Percentiles rank a stretch among this genome's conserved stretches.
phyloP scores from a whole-genome alignment of 225 moss, liverwort and hornwort genomes.

The Physcomitrium patens region DNA sequence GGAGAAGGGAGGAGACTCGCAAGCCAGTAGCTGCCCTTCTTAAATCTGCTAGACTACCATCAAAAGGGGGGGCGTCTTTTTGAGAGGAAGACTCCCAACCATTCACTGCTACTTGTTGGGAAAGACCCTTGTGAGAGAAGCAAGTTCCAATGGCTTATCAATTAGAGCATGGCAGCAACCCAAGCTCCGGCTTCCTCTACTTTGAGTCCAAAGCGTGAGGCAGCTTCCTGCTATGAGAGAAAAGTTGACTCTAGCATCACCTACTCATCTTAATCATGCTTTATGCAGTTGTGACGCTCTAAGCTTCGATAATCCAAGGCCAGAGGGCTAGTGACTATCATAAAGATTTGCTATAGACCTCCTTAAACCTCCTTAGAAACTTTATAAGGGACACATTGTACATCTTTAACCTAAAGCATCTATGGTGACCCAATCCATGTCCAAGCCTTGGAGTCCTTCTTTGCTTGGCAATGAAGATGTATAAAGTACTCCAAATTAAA shows the following conservation, averaged over 20 bases:
- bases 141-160: neutral
- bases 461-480: neutral
- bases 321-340: neutral
- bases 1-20: neutral
- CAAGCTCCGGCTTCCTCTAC: neutral
- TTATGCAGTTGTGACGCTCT: neutral
- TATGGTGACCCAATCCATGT: neutral
- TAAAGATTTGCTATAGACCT: neutral
- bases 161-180: neutral
- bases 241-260: neutral
- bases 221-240: neutral
- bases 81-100: neutral
- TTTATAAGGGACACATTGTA: neutral
- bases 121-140: neutral
- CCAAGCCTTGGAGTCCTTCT: neutral
- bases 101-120: neutral
- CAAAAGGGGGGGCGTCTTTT: neutral
- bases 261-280: neutral
- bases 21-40: neutral
- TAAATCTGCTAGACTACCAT: neutral
- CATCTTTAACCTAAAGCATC: neutral
- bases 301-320: neutral
- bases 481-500: neutral
- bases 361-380: neutral
- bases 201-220: neutral